A percentile compares a stretch with the other conserved stretches of the same genome.
These are phyloP conservation scores for Beauveria scarabaeidicola DNA, from an alignment of 2,329 filamentous ascomycete genomes.

Conservation along the genomic window DNA sequence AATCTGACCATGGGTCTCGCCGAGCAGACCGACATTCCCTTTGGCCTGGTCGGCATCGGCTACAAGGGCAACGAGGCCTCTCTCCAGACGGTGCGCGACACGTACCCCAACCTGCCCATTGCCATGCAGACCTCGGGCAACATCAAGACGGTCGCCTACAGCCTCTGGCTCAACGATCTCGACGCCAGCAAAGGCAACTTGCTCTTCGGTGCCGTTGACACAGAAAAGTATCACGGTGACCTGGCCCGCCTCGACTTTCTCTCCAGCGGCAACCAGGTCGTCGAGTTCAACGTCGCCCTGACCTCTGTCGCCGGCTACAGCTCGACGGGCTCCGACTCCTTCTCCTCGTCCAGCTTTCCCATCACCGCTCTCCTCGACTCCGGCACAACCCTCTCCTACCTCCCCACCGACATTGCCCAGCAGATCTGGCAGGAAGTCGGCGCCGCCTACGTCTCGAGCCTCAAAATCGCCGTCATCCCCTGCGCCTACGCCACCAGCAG, in stretches of 20 bases:
- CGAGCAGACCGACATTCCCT: constrained; percentile 42
- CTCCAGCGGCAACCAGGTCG: constrained; percentile 30
- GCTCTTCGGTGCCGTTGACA: constrained; percentile 75
- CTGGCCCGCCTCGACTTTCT: constrained; percentile 53
- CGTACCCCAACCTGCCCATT: constrained; percentile 54
- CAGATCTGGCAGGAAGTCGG: constrained; percentile 48
- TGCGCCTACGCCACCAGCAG: constrained; percentile 37
- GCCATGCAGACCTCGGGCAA: constrained; percentile 53
- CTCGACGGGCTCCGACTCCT: constrained; percentile 38
- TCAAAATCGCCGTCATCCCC: constrained; percentile 37
- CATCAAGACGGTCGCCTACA: constrained; percentile 62
- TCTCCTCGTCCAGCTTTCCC: constrained; percentile 35
- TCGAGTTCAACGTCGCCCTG: constrained; percentile 40
- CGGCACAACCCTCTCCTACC: constrained; percentile 63
- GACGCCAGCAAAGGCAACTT: constrained; percentile 58
- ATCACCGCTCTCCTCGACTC: constrained; percentile 63
- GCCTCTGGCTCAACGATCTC: constrained; percentile 57
- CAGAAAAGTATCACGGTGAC: constrained; percentile 58
- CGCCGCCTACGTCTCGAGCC: constrained; percentile 33
- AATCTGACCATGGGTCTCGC: constrained; percentile 54
- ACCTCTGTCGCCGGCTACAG: constrained; percentile 40
- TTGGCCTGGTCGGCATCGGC: constrained; percentile 53
- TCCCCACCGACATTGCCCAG: constrained; percentile 52
- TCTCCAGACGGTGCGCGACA: constrained; percentile 19
- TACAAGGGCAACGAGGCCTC: constrained; percentile 47